phyloP scores from a whole-genome alignment of 345 rosid species.

The Rubroshorea leprosula region DNA sequence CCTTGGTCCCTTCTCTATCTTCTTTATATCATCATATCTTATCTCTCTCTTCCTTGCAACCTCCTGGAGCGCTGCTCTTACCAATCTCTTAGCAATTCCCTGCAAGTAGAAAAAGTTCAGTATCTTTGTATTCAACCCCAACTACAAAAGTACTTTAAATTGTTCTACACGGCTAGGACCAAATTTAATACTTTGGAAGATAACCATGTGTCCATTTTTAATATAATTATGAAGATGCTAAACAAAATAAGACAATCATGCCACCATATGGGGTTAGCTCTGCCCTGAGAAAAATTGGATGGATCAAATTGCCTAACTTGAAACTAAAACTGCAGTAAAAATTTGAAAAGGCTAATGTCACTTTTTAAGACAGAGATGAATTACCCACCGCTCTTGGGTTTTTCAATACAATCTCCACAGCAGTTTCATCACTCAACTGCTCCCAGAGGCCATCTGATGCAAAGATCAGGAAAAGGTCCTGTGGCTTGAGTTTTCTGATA shows the following conservation, averaged over 20 bases:
- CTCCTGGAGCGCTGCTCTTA: constrained; percentile 56
- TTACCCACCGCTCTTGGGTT: constrained; percentile 83
- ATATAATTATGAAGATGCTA: too few relatives aligned
- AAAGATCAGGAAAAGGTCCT: constrained; percentile 82
- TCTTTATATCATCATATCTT: constrained; percentile 50
- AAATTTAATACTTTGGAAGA: background rate
- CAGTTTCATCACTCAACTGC: constrained; percentile 82
- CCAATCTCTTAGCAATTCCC: constrained; percentile 73
- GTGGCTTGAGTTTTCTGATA: constrained; percentile 58
- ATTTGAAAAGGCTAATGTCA: background rate
- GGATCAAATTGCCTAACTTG: too few relatives aligned
- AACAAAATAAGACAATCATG: too few relatives aligned
- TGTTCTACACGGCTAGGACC: background rate
- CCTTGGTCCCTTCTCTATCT: constrained; percentile 51
- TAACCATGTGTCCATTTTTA: too few relatives aligned
- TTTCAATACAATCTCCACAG: constrained; percentile 74
- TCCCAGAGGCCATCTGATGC: constrained; percentile 99
- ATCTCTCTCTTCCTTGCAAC: constrained; percentile 75
- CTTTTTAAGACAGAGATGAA: too few relatives aligned
- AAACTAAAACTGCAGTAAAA: too few relatives aligned
- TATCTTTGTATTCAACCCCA: background rate
- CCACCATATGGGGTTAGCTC: too few relatives aligned
- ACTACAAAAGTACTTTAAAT: background rate
- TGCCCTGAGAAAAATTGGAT: too few relatives aligned
- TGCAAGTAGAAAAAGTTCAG: constrained; percentile 13